Evolutionary conservation across 805 yeast species (phyloP).

Genomic region (Metschnikowia kofuensis): DNA sequence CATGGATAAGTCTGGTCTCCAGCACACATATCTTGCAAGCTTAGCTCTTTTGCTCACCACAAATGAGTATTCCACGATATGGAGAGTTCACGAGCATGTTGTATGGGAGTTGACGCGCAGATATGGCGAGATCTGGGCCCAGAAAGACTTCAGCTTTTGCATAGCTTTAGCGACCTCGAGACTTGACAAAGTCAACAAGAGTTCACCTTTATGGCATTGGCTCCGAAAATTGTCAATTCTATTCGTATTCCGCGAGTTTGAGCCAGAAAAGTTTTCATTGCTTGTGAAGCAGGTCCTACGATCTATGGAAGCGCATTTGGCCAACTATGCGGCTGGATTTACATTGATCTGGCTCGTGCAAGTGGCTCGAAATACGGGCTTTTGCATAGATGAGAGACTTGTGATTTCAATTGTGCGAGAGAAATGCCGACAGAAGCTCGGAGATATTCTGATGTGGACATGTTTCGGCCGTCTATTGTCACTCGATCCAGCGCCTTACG

Average conservation of each 20-base stretch:
- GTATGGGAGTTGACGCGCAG: conserved; percentile 11
- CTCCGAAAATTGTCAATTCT: conserved; percentile 18
- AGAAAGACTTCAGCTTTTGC: conserved; percentile 16
- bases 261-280: not conserved
- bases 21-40: conserved; percentile 25
- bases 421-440: conserved; percentile 12
- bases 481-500: not conserved
- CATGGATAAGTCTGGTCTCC: not conserved
- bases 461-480: conserved; percentile 9
- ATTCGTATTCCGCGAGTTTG: conserved; percentile 10
- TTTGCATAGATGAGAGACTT: conserved; percentile 10
- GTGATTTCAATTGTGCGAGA: conserved; percentile 4
- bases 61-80: conserved; percentile 35
- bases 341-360: conserved; percentile 29
- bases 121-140: not conserved
- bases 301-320: conserved; percentile 34
- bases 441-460: conserved; percentile 22
- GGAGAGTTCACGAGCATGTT: conserved; percentile 28
- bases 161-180: conserved; percentile 32
- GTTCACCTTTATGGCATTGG: conserved; percentile 37
- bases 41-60: conserved; percentile 36
- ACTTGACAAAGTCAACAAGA: conserved; percentile 37
- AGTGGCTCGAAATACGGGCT: conserved; percentile 3
- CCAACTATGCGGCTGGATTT: conserved; percentile 38
- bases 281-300: conserved; percentile 20